Percentiles rank a stretch among this genome's conserved stretches.
These are phyloP conservation scores for Cicer cuneatum DNA, from an alignment of 306 rosid genomes.

Conservation along the genomic window DNA sequence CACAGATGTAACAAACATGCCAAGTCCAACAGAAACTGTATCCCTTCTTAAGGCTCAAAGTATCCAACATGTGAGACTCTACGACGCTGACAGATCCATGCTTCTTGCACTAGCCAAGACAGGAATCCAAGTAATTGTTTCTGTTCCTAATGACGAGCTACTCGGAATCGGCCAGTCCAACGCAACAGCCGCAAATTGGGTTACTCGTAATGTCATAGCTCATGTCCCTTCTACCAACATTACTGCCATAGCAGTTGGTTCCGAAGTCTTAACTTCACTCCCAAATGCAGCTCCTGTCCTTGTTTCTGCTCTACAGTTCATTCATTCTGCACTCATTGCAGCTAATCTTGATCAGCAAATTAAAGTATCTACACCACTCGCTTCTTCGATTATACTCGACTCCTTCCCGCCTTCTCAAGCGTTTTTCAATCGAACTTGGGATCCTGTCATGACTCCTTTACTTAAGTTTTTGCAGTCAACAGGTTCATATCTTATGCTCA, in stretches of 20 bases:
- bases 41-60: slow-evolving; percentile 89
- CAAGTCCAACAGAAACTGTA: slow-evolving; percentile 81
- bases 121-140: slow-evolving; percentile 77
- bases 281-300: slow-evolving; percentile 89
- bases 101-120: slow-evolving; percentile 91
- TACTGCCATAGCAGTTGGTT: slow-evolving; percentile 90
- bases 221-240: slow-evolving; percentile 96
- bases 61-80: slow-evolving; percentile 80
- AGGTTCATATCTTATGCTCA: slow-evolving; percentile 87
- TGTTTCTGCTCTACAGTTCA: slow-evolving; percentile 75
- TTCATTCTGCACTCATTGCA: slow-evolving; percentile 94
- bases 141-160: slow-evolving; percentile 84
- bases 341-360: slow-evolving; percentile 84
- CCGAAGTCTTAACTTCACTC: slow-evolving; percentile 82
- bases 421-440: slow-evolving; percentile 91
- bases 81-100: slow-evolving; percentile 79
- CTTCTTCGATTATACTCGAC: slow-evolving; percentile 86
- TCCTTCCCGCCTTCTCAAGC: slow-evolving; percentile 99
- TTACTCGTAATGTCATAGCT: slow-evolving; percentile 78
- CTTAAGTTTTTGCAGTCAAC: slow-evolving; percentile 88
- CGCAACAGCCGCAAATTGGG: slow-evolving; percentile 94
- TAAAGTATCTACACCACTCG: slow-evolving; percentile 89
- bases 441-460: slow-evolving; percentile 90
- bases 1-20: slow-evolving; percentile 81
- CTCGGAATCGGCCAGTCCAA: slow-evolving; percentile 95